Evolutionary conservation across 2,329 filamentous ascomycete genomes (phyloP), one percentile per base, ranked within the genome.

Genomic region (Pestalotiopsis sp.): DNA sequence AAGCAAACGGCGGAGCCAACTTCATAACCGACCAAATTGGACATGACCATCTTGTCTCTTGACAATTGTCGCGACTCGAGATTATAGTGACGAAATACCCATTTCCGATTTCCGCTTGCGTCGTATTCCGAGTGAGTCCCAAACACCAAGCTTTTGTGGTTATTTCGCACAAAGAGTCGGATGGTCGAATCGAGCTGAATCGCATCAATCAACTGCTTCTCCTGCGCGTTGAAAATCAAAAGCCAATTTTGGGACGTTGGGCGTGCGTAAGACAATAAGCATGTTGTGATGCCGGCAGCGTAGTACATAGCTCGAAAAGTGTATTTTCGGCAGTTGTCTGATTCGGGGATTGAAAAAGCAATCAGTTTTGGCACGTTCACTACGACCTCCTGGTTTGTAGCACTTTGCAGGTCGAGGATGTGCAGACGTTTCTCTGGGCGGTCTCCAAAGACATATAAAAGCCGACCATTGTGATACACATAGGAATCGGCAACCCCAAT

Each of bases 1-100:
- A 94, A 94, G 69, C 88, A 91, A n/a, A 92, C 82, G 0, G 88
- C 89, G 11, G 85, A 86, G 5, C 89, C 90, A 39, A 94, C 83
- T 59, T 92, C 90, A 20, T 83, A 85, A 1, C 90, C 91, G 57
- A 87, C 85, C 67, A 92, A 82, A 26, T 88, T 83, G 48, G 85
- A 79, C 3, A 93, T 79, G 40, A 87, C 80, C 4, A 91, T 75
- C 55, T 81, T 82, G 11, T 79, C 71, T 0, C 79, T 75, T 22
- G 83, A 74, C 78, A 82, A 84, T n/a, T 75, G 75, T 2, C 74
- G 69, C 1, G 74, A 76, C 9, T 69, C 64, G 44, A 91, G 76
- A 69, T 86, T 75, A 69, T 86, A 86, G 2, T 86, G 85, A 38
- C 82, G 79, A 39, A 94, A 79, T 0, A 84, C 78, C 92, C 92